phyloP scores from a whole-genome alignment of 768 basidiomycete species.

The Lenzites betulinus region DNA sequence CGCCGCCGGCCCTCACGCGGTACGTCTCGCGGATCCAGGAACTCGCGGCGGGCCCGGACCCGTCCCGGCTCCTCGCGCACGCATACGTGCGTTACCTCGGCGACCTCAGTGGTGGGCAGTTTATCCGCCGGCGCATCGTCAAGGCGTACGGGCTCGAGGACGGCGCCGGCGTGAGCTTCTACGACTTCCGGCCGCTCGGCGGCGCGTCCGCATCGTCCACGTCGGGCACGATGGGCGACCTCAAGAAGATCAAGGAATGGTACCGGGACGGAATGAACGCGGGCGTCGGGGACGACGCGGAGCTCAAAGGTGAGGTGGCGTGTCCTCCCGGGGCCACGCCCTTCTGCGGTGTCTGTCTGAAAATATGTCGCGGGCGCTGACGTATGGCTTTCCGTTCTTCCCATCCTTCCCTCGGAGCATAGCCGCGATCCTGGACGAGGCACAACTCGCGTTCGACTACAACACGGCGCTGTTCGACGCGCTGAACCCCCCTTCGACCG shows the following conservation, averaged over 20 bases:
- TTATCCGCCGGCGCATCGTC: slow-evolving; percentile 59
- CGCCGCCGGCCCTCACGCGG: slow-evolving; percentile 49
- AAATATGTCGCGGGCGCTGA: not conserved
- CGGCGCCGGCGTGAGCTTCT: slow-evolving; percentile 57
- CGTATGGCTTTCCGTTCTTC: not conserved
- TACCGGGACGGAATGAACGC: slow-evolving; percentile 49
- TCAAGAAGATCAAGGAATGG: slow-evolving; percentile 77
- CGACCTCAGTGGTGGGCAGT: slow-evolving; percentile 79
- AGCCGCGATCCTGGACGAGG: slow-evolving; percentile 35
- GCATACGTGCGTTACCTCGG: slow-evolving; percentile 84
- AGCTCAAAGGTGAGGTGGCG: slow-evolving; percentile 30
- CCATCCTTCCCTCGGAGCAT: not conserved
- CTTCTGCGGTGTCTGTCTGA: not conserved
- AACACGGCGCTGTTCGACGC: slow-evolving; percentile 35
- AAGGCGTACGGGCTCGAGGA: slow-evolving; percentile 68
- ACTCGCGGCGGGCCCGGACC: slow-evolving; percentile 48
- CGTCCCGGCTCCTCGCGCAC: slow-evolving; percentile 66
- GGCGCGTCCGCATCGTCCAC: slow-evolving; percentile 25
- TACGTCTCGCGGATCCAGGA: slow-evolving; percentile 57
- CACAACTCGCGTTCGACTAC: slow-evolving; percentile 36
- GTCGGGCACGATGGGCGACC: slow-evolving; percentile 48
- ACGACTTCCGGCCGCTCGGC: slow-evolving; percentile 62
- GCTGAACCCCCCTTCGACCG: slow-evolving; percentile 24
- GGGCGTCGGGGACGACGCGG: slow-evolving; percentile 35
- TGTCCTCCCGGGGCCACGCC: not conserved